These are phyloP conservation scores for Jacaranda mimosifolia DNA, from an alignment of 257 asterid species.

Conservation along the genomic window DNA sequence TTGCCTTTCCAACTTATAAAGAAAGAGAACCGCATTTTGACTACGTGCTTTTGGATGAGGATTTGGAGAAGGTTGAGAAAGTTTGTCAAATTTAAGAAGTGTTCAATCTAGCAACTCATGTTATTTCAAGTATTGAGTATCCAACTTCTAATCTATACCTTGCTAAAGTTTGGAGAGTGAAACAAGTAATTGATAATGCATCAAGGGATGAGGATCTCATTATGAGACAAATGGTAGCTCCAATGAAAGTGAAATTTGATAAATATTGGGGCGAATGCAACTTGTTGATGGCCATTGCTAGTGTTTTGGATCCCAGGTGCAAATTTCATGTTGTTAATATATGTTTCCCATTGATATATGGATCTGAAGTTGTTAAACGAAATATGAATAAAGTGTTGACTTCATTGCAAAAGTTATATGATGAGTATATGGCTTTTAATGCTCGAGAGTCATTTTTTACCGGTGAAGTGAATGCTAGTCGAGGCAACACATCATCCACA, in stretches of 20 bases:
- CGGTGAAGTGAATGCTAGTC: too few species aligned
- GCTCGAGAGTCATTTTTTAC: too few species aligned
- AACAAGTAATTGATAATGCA: too few species aligned
- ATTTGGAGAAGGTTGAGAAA: neutral
- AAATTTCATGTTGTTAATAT: neutral
- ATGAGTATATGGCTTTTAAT: neutral
- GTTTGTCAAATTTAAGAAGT: constrained; percentile 9
- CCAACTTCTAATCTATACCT: neutral
- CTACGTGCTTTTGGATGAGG: neutral
- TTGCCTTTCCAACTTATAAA: neutral
- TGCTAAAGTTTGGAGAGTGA: neutral
- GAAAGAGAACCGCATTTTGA: neutral
- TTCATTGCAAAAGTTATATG: neutral
- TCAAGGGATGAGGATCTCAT: too few species aligned
- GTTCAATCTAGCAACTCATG: neutral
- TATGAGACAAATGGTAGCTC: too few species aligned
- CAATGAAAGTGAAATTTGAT: too few species aligned
- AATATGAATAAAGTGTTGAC: constrained; percentile 10
- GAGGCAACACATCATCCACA: too few species aligned
- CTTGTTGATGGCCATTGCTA: constrained; percentile 9
- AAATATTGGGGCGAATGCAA: neutral
- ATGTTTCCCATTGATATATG: neutral
- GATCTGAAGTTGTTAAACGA: neutral
- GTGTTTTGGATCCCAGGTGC: neutral
- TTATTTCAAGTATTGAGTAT: neutral